Evolutionary conservation across 2,329 filamentous ascomycete genomes (phyloP).

Genomic region (Epichloe hybrida): DNA sequence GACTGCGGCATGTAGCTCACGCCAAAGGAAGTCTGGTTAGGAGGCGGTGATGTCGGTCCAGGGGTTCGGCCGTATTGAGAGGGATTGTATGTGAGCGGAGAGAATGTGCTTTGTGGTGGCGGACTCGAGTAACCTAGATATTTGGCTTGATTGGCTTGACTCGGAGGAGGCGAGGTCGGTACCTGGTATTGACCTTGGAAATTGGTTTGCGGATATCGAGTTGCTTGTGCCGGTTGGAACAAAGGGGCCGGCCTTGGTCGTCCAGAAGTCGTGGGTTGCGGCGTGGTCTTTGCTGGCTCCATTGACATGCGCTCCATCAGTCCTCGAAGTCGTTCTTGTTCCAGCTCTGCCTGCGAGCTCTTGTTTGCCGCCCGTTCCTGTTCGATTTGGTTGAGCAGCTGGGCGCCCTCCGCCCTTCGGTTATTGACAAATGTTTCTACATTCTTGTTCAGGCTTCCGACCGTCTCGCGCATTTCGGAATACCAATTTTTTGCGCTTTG

Average conservation of each 20-base stretch:
- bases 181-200: conserved; percentile 46
- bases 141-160: conserved; percentile 28
- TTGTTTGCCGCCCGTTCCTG: conserved; percentile 54
- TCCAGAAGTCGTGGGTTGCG: conserved; percentile 11
- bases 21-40: conserved; percentile 42
- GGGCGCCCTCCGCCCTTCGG: conserved; percentile 75
- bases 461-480: conserved; percentile 86
- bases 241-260: conserved; percentile 26
- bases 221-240: conserved; percentile 33
- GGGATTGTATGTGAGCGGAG: conserved; percentile 42
- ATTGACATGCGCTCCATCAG: conserved; percentile 95
- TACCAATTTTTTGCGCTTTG: conserved; percentile 91
- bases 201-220: conserved; percentile 39
- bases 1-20: conserved; percentile 31
- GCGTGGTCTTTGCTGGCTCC: conserved; percentile 40
- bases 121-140: conserved; percentile 29
- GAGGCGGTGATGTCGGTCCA: conserved; percentile 47
- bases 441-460: conserved; percentile 85
- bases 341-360: conserved; percentile 55
- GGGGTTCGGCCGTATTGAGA: conserved; percentile 45
- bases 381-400: conserved; percentile 80
- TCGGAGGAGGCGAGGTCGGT: conserved; percentile 42
- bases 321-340: conserved; percentile 74
- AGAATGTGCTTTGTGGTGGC: conserved; percentile 30
- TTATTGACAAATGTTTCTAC: conserved; percentile 97